Evolutionary conservation across 106 monocot genomes (phyloP).

Genomic region (Dendrobium chrysotoxum): DNA sequence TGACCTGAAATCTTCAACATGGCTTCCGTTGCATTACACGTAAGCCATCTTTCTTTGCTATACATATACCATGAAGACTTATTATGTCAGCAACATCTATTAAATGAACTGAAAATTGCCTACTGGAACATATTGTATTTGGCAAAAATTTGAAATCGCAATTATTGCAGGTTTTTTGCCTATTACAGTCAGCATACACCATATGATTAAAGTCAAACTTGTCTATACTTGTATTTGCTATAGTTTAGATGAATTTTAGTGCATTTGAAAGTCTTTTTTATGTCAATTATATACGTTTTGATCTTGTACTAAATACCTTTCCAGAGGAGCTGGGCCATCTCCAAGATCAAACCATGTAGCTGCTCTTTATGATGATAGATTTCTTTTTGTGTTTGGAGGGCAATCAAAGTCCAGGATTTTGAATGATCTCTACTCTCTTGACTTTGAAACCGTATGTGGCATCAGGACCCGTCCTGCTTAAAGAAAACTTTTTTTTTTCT

Average conservation of each 20-base stretch:
- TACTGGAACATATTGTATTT: not conserved
- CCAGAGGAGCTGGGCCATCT: conserved; percentile 83
- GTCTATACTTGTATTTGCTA: not conserved
- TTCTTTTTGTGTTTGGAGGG: conserved; percentile 86
- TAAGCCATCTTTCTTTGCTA: conserved; percentile 30
- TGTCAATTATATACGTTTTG: not conserved
- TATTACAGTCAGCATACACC: not conserved
- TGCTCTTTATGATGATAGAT: conserved; percentile 70
- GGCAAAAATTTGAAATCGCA: not conserved
- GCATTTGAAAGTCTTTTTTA: not conserved
- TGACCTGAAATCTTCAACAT: conserved; percentile 83
- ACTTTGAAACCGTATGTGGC: conserved; percentile 87
- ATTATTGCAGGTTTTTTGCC: not conserved
- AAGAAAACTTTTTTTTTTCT: not conserved
- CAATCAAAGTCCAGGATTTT: conserved; percentile 82
- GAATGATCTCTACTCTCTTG: conserved; percentile 92
- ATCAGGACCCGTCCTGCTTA: not conserved
- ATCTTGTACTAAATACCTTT: conserved; percentile 3
- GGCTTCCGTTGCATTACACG: conserved; percentile 98
- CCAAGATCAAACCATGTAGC: conserved; percentile 85
- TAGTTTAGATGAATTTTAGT: not conserved
- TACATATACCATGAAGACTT: not conserved
- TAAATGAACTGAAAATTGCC: not conserved
- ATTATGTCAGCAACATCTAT: not conserved
- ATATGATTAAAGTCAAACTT: not conserved